Evolutionary conservation across 2,329 filamentous ascomycete genomes (phyloP).

Genomic region (Mariannaea sp.): DNA sequence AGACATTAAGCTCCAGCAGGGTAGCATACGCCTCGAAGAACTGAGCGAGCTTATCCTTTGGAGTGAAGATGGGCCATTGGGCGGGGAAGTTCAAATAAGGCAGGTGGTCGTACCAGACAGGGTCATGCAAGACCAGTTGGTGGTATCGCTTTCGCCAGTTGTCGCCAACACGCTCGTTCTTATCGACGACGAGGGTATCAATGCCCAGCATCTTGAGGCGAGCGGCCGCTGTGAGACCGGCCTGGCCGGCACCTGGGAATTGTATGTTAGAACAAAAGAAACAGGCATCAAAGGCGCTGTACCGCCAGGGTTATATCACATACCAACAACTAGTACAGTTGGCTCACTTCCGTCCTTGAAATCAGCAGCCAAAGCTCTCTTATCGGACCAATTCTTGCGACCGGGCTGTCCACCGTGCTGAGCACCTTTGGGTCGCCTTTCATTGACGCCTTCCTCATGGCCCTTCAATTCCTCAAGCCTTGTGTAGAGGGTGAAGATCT

Average conservation of each 20-base stretch:
- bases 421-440: conserved; percentile 58
- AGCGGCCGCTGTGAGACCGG: conserved; percentile 61
- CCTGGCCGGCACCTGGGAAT: conserved; percentile 62
- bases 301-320: conserved; percentile 18
- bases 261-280: background rate
- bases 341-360: conserved; percentile 56
- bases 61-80: conserved; percentile 71
- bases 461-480: conserved; percentile 59
- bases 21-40: conserved; percentile 70
- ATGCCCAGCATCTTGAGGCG: conserved; percentile 64
- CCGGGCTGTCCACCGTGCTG: conserved; percentile 57
- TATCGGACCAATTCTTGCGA: conserved; percentile 65
- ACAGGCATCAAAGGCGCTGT: too few relatives aligned
- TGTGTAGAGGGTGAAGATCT: conserved; percentile 68
- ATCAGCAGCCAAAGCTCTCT: conserved; percentile 52
- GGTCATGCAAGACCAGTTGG: conserved; percentile 70
- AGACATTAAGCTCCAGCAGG: conserved; percentile 70
- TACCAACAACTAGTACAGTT: conserved; percentile 65
- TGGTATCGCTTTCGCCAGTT: conserved; percentile 68
- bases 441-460: conserved; percentile 54
- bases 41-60: conserved; percentile 72
- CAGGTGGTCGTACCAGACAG: conserved; percentile 65
- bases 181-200: conserved; percentile 61
- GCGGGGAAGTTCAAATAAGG: conserved; percentile 68
- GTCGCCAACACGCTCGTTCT: conserved; percentile 62